Conservation (phyloP, 1,139 yeast species). For the Yamadazyma aaseri region DNA sequence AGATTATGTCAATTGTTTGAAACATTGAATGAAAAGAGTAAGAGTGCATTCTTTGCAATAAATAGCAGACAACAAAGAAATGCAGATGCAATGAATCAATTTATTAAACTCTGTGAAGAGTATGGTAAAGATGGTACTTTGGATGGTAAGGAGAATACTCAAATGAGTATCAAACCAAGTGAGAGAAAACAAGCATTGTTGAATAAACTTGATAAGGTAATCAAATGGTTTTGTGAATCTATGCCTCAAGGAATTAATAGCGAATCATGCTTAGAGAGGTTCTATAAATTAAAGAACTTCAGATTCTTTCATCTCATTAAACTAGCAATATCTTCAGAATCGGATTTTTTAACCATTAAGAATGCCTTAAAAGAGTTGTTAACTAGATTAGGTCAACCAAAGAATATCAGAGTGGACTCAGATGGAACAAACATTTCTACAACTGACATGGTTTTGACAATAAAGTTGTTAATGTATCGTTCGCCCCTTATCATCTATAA, state of each 20-base stretch:
- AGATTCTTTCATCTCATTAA: conserved; percentile 57
- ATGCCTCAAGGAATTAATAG: conserved; percentile 56
- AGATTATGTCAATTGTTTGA: conserved; percentile 52
- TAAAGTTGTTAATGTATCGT: conserved; percentile 60
- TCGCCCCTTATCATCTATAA: conserved; percentile 64
- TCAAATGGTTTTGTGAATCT: conserved; percentile 62
- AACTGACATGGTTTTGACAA: conserved; percentile 48
- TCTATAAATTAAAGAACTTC: conserved; percentile 54
- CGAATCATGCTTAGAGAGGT: conserved; percentile 47
- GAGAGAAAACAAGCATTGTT: conserved; percentile 17
- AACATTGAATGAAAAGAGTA: conserved; percentile 56
- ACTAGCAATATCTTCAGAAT: conserved; percentile 53
- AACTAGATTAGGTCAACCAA: conserved; percentile 51
- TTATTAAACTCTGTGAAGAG: conserved; percentile 35
- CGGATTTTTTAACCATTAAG: conserved; percentile 58
- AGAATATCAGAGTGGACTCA: conserved; percentile 41
- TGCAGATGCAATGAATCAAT: conserved; percentile 38
- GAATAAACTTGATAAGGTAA: conserved; percentile 50
- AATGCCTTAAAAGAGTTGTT: conserved; percentile 64
- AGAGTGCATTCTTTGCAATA: conserved; percentile 66
- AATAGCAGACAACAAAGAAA: conserved; percentile 66
- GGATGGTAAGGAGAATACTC: conserved; percentile 33
- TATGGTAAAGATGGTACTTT: conserved; percentile 28
- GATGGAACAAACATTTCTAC: conserved; percentile 40
- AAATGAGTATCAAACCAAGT: conserved; percentile 12